A percentile compares a stretch with the other conserved stretches of the same genome.
Conservation (phyloP, 1,284 basidiomycete genomes). For the Papiliotrema laurentii region DNA sequence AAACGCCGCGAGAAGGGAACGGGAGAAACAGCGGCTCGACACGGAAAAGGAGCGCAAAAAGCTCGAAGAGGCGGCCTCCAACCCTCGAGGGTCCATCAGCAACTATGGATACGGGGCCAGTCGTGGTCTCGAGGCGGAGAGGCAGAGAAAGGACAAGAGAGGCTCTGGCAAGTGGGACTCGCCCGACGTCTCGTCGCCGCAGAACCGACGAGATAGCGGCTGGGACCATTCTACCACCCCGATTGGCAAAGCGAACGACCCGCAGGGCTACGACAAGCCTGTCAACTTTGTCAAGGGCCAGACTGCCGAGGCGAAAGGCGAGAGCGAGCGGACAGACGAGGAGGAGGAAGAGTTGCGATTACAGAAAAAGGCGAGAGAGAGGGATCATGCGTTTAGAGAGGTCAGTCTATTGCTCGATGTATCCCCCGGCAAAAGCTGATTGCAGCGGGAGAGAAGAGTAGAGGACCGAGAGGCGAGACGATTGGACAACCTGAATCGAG, state of each 20-base stretch:
- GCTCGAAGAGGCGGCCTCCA: conserved; percentile 9
- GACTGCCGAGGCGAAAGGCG: conserved; percentile 47
- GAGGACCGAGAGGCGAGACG: conserved; percentile 73
- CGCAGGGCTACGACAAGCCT: conserved; percentile 70
- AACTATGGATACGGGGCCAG: conserved; percentile 36
- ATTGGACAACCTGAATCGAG: conserved; percentile 67
- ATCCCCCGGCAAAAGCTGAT: background rate
- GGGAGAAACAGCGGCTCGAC: conserved; percentile 73
- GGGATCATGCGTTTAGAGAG: conserved; percentile 75
- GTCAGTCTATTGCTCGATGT: conserved; percentile 53
- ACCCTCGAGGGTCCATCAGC: conserved; percentile 5
- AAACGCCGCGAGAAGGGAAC: conserved; percentile 75
- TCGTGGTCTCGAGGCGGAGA: background rate
- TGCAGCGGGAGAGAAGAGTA: conserved; percentile 57
- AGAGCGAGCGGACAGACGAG: conserved; percentile 67
- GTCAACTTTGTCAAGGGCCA: conserved; percentile 73
- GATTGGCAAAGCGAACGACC: conserved; percentile 50
- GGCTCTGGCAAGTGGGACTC: conserved; percentile 3
- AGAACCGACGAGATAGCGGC: conserved; percentile 4
- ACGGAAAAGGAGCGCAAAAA: conserved; percentile 41
- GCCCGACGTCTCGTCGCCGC: conserved; percentile 7
- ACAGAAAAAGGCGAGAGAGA: conserved; percentile 66
- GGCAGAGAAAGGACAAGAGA: conserved; percentile 7
- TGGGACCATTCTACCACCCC: background rate
- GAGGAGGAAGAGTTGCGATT: conserved; percentile 73